Percentiles rank a stretch among this genome's conserved stretches.
phyloP scores from a whole-genome alignment of 345 rosid genomes.

The Syzygium jambos region DNA sequence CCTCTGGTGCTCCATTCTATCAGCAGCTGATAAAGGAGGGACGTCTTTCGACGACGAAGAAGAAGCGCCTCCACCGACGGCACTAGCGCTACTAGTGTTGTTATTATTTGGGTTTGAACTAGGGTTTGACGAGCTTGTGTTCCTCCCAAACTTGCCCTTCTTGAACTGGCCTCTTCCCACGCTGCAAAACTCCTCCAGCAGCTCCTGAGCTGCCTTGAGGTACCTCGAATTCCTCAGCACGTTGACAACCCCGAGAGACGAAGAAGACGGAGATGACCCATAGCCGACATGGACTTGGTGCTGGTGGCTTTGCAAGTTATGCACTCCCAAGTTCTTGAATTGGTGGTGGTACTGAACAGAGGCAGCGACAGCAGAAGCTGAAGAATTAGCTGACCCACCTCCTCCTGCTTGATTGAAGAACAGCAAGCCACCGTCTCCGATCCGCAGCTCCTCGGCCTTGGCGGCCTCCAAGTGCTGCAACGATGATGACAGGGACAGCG shows the following conservation, averaged over 20 bases:
- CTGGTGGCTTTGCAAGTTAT: slow-evolving; percentile 11
- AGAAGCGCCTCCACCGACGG: slow-evolving; percentile 19
- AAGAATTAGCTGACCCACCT: not conserved
- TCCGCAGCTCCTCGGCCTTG: slow-evolving; percentile 72
- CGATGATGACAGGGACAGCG: slow-evolving; percentile 73
- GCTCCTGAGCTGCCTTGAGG: slow-evolving; percentile 67
- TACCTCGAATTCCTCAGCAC: slow-evolving; percentile 73
- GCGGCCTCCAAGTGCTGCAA: slow-evolving; percentile 76
- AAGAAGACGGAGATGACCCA: slow-evolving; percentile 12
- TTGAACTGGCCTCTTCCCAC: slow-evolving; percentile 79
- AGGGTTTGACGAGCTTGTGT: slow-evolving; percentile 48
- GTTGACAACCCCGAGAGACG: slow-evolving; percentile 54
- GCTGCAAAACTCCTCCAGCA: slow-evolving; percentile 90
- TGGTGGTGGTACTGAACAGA: slow-evolving; percentile 19
- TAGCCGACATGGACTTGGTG: slow-evolving; percentile 39
- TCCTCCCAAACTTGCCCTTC: slow-evolving; percentile 34
- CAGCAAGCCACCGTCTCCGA: slow-evolving; percentile 42
- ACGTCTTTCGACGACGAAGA: slow-evolving; percentile 45
- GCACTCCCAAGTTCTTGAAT: slow-evolving; percentile 21
- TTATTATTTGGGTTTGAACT: slow-evolving; percentile 29
- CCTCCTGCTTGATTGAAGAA: slow-evolving; percentile 28
- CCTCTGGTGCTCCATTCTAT: slow-evolving; percentile 92
- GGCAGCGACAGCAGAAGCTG: slow-evolving; percentile 6
- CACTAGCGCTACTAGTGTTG: slow-evolving; percentile 11
- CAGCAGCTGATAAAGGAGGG: slow-evolving; percentile 66